Conservation (phyloP, 192 early-diverging fungal species). For the Piromyces finnis region DNA sequence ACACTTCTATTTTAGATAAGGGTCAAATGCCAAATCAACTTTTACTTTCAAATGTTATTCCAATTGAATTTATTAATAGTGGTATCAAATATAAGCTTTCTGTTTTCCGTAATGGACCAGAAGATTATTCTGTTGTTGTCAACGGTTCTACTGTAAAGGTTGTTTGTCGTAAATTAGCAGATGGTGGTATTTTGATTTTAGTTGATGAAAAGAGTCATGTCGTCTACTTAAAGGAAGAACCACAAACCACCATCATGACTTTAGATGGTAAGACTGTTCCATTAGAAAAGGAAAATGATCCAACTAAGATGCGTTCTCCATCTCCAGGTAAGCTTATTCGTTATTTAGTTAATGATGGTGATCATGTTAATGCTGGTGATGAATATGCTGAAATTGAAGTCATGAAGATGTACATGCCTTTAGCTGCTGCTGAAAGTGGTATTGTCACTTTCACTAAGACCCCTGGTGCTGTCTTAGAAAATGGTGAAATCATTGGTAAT, state of each 20-base stretch:
- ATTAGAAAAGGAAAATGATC: slow-evolving; percentile 92
- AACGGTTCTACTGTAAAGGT: slow-evolving; percentile 72
- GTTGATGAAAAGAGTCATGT: slow-evolving; percentile 83
- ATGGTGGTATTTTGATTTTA: slow-evolving; percentile 80
- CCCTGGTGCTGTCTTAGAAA: slow-evolving; percentile 58
- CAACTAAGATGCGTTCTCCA: slow-evolving; percentile 85
- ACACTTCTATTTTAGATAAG: slow-evolving; percentile 68
- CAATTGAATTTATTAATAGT: slow-evolving; percentile 83
- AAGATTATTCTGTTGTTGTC: slow-evolving; percentile 57
- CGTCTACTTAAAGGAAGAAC: slow-evolving; percentile 78
- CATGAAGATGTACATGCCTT: slow-evolving; percentile 99
- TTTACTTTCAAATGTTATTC: slow-evolving; percentile 50
- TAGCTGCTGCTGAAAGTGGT: slow-evolving; percentile 79
- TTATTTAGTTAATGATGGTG: slow-evolving; percentile 80
- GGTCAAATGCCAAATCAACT: slow-evolving; percentile 74
- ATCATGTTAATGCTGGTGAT: slow-evolving; percentile 72
- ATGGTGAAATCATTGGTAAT: slow-evolving; percentile 86
- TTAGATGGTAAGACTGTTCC: slow-evolving; percentile 81
- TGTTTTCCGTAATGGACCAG: slow-evolving; percentile 59
- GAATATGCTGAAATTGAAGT: slow-evolving; percentile 98
- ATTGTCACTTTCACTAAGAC: slow-evolving; percentile 77
- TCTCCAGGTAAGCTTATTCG: slow-evolving; percentile 94
- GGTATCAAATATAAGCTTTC: slow-evolving; percentile 81
- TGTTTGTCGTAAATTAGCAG: slow-evolving; percentile 66
- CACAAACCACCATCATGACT: slow-evolving; percentile 68